phyloP scores from a whole-genome alignment of 495 filamentous ascomycete species.

The Aspergillus cavernicola region DNA sequence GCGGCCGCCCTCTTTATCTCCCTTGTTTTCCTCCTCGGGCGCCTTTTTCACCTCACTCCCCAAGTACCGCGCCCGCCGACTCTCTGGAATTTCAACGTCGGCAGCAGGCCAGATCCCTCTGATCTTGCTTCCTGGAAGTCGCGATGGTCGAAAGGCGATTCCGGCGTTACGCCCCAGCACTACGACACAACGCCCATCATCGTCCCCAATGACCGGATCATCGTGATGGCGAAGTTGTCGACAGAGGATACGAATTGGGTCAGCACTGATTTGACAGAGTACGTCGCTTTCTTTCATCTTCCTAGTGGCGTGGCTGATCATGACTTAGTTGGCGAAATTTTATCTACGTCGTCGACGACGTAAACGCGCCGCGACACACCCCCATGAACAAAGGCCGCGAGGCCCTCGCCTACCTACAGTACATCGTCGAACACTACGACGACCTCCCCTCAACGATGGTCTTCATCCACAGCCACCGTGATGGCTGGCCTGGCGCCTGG shows the following conservation, averaged over 20 bases:
- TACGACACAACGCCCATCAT: slow-evolving; percentile 35
- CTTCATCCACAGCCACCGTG: slow-evolving; percentile 44
- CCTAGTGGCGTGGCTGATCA: background rate
- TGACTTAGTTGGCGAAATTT: slow-evolving; percentile 39
- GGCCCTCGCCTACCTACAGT: slow-evolving; percentile 46
- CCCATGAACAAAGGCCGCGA: slow-evolving; percentile 47
- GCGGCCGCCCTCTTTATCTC: slow-evolving; percentile 33
- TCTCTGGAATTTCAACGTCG: slow-evolving; percentile 32
- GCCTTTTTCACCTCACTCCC: slow-evolving; percentile 26
- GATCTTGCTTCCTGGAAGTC: slow-evolving; percentile 4
- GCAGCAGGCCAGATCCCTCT: slow-evolving; percentile 4
- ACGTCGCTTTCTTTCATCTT: slow-evolving; percentile 15
- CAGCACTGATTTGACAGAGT: slow-evolving; percentile 38
- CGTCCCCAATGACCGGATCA: slow-evolving; percentile 37
- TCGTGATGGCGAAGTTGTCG: slow-evolving; percentile 40
- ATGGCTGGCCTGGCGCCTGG: slow-evolving; percentile 41
- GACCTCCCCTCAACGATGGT: slow-evolving; percentile 37
- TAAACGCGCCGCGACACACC: slow-evolving; percentile 32
- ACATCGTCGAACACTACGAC: slow-evolving; percentile 45
- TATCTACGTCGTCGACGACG: slow-evolving; percentile 46
- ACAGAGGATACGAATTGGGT: slow-evolving; percentile 42
- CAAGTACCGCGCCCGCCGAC: slow-evolving; percentile 22
- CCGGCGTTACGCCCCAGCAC: slow-evolving; percentile 16
- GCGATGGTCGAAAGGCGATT: slow-evolving; percentile 2
- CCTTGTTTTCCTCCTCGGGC: slow-evolving; percentile 33